Base-by-base conservation (phyloP, 1,284 basidiomycete genomes). In the Marasmius tenuissimus region DNA sequence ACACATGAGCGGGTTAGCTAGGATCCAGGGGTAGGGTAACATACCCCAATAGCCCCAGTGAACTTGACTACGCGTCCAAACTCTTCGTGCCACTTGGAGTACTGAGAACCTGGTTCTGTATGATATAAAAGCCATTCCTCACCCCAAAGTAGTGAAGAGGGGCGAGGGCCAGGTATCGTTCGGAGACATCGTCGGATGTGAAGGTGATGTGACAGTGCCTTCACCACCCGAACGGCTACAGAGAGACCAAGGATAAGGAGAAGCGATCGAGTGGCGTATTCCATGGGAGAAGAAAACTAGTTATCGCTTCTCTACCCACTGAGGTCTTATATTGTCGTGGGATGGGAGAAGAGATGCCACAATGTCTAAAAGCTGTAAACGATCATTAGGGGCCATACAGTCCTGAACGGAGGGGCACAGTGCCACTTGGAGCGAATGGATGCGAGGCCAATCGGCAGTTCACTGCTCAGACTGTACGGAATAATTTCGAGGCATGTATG, bases 111-210 rank as follows among this genome's bases (percentile, higher is more conserved):
- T 55, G 85, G 85, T 18, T 68, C 39, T 35, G 71, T 73, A 57
- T 79, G 74, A 63, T 83, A 86, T 14, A 87, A 76, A 22, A 73
- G 63, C 78, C 81, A 82, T 64, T 86, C 85, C 65, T 86, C 79
- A 0, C 85, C 85, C 85, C 85, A 87, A 2, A 87, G 61, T 59
- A 78, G 70, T 20, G 84, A 86, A 22, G 72, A 76, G 10, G 73
- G 42, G 39, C 66, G 69, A 6, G 84, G 85, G 1, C 84, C 83
- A 38, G 82, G 82, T 34, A 86, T 69, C 61, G 77, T 75, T 58
- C 73, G 66, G 57, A 86, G 72, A 34, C 69, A 57, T 40, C 71
- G 60, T 1, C 73, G 65, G 58, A 70, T 61, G 22, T 71, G 72
- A 48, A 79, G 12, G 6, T 71, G 62, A 57, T 73, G 74, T 47